Evolutionary conservation across 2,329 filamentous ascomycete species (phyloP).

Genomic region (Tolypocladium inflatum): DNA sequence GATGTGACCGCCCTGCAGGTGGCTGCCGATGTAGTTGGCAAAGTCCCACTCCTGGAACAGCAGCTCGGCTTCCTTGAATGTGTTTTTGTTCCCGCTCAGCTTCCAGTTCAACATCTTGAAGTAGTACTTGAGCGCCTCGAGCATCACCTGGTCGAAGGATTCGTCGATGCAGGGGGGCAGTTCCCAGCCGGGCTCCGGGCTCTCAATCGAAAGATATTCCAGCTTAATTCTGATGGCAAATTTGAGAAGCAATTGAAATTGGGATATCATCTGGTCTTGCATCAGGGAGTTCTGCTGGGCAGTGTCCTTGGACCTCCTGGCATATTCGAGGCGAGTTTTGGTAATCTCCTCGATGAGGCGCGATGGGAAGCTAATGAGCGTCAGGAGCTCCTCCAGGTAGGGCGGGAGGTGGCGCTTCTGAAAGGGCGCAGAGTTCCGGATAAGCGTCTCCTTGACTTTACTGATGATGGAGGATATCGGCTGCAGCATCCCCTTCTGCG

Average conservation of each 20-base stretch:
- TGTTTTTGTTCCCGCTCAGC: constrained; percentile 93
- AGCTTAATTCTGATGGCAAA: constrained; percentile 89
- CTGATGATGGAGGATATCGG: constrained; percentile 78
- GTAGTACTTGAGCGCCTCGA: constrained; percentile 93
- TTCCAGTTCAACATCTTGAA: constrained; percentile 99
- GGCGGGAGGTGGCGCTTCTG: constrained; percentile 83
- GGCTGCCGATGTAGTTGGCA: constrained; percentile 83
- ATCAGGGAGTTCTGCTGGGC: constrained; percentile 87
- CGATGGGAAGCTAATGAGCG: constrained; percentile 93
- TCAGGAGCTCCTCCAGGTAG: constrained; percentile 93
- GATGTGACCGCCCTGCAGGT: constrained; percentile 87
- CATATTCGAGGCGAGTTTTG: constrained; percentile 80
- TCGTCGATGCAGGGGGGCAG: constrained; percentile 94
- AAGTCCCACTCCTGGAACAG: constrained; percentile 98
- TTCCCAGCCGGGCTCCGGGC: constrained; percentile 88
- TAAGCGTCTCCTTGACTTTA: constrained; percentile 88
- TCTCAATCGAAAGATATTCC: constrained; percentile 74
- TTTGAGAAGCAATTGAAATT: constrained; percentile 88
- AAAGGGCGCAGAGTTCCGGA: constrained; percentile 76
- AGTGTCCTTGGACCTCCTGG: constrained; percentile 90
- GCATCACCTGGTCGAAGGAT: constrained; percentile 82
- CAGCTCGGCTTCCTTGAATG: constrained; percentile 97
- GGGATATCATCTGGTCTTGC: constrained; percentile 94
- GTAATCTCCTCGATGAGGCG: constrained; percentile 96
- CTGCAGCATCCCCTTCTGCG: constrained; percentile 67